Conservation (phyloP, 805 yeast genomes). For the Hanseniaspora occidentalis region DNA sequence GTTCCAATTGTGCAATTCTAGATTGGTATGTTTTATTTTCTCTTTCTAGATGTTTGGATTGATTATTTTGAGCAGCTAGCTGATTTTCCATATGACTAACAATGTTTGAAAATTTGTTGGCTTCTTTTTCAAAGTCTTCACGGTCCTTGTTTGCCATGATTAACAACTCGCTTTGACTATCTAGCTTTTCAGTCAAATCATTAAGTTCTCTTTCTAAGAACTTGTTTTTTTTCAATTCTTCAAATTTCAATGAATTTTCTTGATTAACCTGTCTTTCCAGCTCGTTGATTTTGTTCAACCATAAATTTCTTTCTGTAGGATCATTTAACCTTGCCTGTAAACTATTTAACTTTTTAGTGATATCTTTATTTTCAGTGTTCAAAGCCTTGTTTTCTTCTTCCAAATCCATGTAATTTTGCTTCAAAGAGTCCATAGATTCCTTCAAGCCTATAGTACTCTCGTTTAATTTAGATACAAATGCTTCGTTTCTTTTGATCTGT, state of each 20-base stretch:
- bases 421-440: conserved; percentile 27
- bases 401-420: conserved; percentile 42
- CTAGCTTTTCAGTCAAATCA: conserved; percentile 39
- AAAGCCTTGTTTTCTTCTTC: conserved; percentile 58
- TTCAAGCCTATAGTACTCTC: conserved; percentile 22
- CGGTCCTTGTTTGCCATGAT: conserved; percentile 48
- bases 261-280: conserved; percentile 39
- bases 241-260: conserved; percentile 36
- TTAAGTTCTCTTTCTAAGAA: conserved; percentile 40
- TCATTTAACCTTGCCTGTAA: conserved; percentile 37
- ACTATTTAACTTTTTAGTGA: conserved; percentile 32
- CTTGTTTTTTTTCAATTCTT: conserved; percentile 38
- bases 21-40: conserved; percentile 46
- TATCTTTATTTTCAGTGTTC: conserved; percentile 39
- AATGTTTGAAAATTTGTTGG: conserved; percentile 33
- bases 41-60: conserved; percentile 37
- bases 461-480: conserved; percentile 27
- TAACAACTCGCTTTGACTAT: conserved; percentile 37
- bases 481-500: conserved; percentile 21
- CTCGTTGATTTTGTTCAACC: conserved; percentile 43
- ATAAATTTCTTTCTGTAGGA: conserved; percentile 39
- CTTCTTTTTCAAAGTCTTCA: conserved; percentile 38
- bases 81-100: conserved; percentile 31
- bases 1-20: conserved; percentile 37
- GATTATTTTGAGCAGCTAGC: conserved; percentile 32